phyloP scores from a whole-genome alignment of 139 green algal genomes.

The Volvox reticuliferus region DNA sequence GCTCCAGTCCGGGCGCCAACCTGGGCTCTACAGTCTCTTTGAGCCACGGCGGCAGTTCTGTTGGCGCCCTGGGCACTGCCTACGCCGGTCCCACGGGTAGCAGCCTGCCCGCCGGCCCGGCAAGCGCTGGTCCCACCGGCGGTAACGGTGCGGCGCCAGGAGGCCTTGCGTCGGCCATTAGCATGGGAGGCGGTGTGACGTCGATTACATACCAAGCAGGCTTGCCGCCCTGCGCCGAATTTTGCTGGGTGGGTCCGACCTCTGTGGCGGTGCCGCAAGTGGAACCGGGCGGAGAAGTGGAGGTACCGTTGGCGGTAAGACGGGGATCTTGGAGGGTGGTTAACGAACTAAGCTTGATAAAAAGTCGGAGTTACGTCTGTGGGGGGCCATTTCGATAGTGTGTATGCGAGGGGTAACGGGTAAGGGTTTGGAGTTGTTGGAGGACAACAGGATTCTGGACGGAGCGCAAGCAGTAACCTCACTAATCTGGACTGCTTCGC shows the following conservation, averaged over 20 bases:
- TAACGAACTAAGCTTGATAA: too few species aligned
- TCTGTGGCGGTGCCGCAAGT: slow-evolving; percentile 49
- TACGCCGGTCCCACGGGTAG: background rate
- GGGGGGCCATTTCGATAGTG: background rate
- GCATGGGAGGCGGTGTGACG: background rate
- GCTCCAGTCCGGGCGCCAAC: background rate
- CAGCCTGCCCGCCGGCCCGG: background rate
- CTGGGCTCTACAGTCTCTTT: background rate
- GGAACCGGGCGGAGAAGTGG: slow-evolving; percentile 33
- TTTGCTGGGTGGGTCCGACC: slow-evolving; percentile 62
- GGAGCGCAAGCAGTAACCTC: background rate
- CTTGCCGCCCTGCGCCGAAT: slow-evolving; percentile 54
- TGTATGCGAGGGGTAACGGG: background rate
- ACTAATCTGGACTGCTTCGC: background rate
- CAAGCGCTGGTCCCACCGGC: background rate
- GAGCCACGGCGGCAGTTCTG: background rate
- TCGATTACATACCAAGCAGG: slow-evolving; percentile 42
- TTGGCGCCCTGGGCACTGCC: background rate
- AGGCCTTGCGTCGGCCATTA: too few species aligned
- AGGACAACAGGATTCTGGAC: too few species aligned
- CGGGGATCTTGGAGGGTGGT: background rate
- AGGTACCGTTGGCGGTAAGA: slow-evolving; percentile 55
- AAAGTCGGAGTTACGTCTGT: too few species aligned
- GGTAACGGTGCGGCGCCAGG: background rate
- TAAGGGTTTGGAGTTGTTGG: too few species aligned